Percentiles rank a stretch among this genome's conserved stretches.
Conservation (phyloP, 176 grass and related monocot genomes). For the maize (Zea mays) region DNA sequence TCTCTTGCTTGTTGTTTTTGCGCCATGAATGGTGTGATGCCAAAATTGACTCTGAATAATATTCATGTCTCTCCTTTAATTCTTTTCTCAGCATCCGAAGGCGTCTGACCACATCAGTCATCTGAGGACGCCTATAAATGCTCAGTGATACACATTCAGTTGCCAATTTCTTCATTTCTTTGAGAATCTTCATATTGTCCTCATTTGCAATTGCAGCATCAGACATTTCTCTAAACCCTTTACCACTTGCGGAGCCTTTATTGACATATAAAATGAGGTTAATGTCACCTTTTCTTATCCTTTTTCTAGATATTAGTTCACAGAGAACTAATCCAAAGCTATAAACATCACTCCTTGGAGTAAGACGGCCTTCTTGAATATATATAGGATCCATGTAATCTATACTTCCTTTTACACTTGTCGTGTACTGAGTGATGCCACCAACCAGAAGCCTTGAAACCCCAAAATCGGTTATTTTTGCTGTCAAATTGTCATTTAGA, state of each 20-base stretch:
- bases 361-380: neutral
- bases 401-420: neutral
- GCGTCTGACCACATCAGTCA: conserved; percentile 5
- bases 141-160: conserved; percentile 1
- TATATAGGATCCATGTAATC: conserved; percentile 35
- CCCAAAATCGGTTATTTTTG: conserved; percentile 28
- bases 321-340: conserved; percentile 36
- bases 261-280: conserved; percentile 15
- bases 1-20: neutral
- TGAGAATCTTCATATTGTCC: conserved; percentile 12
- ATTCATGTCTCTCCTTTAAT: neutral
- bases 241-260: too few relatives aligned
- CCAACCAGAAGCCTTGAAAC: conserved; percentile 19
- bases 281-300: conserved; percentile 10
- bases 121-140: conserved; percentile 18
- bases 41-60: neutral
- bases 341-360: conserved; percentile 25
- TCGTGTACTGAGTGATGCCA: conserved; percentile 13
- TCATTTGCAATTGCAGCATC: conserved; percentile 11
- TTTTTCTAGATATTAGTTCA: conserved; percentile 34
- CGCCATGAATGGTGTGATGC: neutral
- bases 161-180: conserved; percentile 20
- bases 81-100: conserved; percentile 13
- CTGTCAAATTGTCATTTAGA: conserved; percentile 2
- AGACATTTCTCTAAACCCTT: conserved; percentile 13